Evolutionary conservation across 306 rosid species (phyloP).

Genomic region (Lupinus albus): DNA sequence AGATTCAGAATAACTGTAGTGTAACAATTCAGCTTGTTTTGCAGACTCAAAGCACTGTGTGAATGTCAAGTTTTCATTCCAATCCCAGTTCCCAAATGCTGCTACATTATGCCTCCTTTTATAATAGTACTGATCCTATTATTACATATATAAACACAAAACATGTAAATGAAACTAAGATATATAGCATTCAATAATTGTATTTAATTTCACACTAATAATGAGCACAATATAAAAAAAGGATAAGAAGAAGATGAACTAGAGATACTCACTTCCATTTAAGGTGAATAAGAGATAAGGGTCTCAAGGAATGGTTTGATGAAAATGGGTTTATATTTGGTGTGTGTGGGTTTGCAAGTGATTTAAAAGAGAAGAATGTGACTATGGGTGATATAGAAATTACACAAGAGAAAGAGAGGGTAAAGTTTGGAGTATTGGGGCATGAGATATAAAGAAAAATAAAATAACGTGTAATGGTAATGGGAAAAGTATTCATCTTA

Average conservation of each 20-base stretch:
- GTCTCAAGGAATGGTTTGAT: slow-evolving; percentile 30
- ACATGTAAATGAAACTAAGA: not conserved
- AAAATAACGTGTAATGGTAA: slow-evolving; percentile 42
- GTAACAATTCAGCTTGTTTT: slow-evolving; percentile 56
- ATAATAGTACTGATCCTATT: slow-evolving; percentile 65
- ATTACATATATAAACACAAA: not conserved
- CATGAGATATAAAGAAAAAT: slow-evolving; percentile 32
- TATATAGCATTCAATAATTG: no score
- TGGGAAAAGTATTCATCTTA: no score
- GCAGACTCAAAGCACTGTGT: slow-evolving; percentile 90
- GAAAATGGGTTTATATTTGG: slow-evolving; percentile 26
- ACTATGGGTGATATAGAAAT: no score
- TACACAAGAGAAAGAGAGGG: slow-evolving; percentile 6
- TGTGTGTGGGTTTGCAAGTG: slow-evolving; percentile 41
- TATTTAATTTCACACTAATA: no score
- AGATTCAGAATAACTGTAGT: slow-evolving; percentile 56
- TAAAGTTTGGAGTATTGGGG: slow-evolving; percentile 36
- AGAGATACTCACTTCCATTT: slow-evolving; percentile 49
- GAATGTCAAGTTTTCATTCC: slow-evolving; percentile 80
- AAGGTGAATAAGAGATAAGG: slow-evolving; percentile 7
- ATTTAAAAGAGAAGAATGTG: slow-evolving; percentile 17
- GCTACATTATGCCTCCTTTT: slow-evolving; percentile 67
- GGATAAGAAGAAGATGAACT: not conserved
- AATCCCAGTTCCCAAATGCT: slow-evolving; percentile 94
- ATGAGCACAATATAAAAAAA: no score